Evolutionary conservation across 164 flowering plant genomes (phyloP).

Genomic region (Nymphaea colorata): DNA sequence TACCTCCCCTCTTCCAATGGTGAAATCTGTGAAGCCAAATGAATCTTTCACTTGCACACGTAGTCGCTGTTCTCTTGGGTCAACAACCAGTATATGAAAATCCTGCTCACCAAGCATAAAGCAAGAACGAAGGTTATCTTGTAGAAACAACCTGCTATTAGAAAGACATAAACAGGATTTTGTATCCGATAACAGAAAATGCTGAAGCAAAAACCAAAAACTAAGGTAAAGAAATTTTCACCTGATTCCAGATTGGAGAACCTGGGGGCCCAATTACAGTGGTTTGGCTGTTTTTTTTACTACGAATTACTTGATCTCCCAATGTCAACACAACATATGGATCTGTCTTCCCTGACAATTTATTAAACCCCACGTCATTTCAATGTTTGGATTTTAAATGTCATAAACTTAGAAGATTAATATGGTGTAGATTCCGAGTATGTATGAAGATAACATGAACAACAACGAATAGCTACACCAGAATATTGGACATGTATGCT

Average conservation of each 20-base stretch:
- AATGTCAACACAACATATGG: constrained; percentile 75
- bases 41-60: constrained; percentile 67
- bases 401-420: no score
- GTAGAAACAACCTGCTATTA: not conserved
- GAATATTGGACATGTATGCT: no score
- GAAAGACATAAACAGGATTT: not conserved
- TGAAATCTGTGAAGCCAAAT: constrained; percentile 65
- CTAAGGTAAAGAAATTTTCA: constrained; percentile 8
- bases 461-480: no score
- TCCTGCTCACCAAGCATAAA: constrained; percentile 42
- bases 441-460: no score
- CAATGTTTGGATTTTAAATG: no score
- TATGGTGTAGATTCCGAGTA: no score
- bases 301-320: constrained; percentile 81
- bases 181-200: no score
- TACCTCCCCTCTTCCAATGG: constrained; percentile 86
- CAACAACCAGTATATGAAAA: constrained; percentile 77
- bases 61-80: constrained; percentile 66
- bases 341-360: constrained; percentile 76
- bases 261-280: constrained; percentile 96
- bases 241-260: constrained; percentile 98
- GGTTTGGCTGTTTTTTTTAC: constrained; percentile 97
- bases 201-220: not conserved
- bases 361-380: no score
- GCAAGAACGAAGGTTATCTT: not conserved